Conservation (phyloP, 1,284 basidiomycete species). For the Tilletiaria anomala region DNA sequence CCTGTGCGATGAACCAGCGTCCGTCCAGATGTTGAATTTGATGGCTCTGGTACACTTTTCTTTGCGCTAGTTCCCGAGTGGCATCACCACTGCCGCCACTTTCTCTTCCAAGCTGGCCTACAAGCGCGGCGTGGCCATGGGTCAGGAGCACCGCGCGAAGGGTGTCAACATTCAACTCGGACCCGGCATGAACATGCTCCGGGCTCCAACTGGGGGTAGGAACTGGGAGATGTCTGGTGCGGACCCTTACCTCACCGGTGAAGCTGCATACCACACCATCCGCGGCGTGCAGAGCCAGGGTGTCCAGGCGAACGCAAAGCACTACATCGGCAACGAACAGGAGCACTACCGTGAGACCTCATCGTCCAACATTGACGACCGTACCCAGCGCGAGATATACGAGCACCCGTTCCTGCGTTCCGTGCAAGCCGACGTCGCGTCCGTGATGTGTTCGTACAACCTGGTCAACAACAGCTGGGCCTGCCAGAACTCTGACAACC, state of each 20-base stretch:
- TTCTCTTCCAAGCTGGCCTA: conserved; percentile 58
- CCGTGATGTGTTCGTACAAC: conserved; percentile 42
- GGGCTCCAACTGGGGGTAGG: conserved; percentile 54
- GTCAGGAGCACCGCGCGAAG: conserved; percentile 60
- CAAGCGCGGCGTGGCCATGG: conserved; percentile 58
- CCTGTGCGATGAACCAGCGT: too few relatives aligned
- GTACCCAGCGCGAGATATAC: conserved; percentile 50
- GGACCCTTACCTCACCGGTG: conserved; percentile 29
- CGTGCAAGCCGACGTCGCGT: conserved; percentile 7
- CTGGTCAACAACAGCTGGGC: conserved; percentile 56
- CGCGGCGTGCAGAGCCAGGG: conserved; percentile 27
- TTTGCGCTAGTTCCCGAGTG: conserved; percentile 49
- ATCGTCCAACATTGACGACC: conserved; percentile 45
- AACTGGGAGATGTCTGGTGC: conserved; percentile 57
- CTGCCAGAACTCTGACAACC: conserved; percentile 54
- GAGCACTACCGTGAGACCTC: conserved; percentile 21
- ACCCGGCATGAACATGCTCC: conserved; percentile 19
- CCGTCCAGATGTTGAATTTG: too few relatives aligned
- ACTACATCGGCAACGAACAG: conserved; percentile 36
- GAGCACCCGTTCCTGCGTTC: conserved; percentile 10
- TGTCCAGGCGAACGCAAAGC: conserved; percentile 40
- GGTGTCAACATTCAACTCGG: conserved; percentile 61
- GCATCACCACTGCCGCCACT: conserved; percentile 58
- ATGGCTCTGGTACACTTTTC: background rate
- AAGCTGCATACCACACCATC: conserved; percentile 21